Conservation (phyloP, 352 stramenopile genomes). For the Pythium utonaiense region DNA sequence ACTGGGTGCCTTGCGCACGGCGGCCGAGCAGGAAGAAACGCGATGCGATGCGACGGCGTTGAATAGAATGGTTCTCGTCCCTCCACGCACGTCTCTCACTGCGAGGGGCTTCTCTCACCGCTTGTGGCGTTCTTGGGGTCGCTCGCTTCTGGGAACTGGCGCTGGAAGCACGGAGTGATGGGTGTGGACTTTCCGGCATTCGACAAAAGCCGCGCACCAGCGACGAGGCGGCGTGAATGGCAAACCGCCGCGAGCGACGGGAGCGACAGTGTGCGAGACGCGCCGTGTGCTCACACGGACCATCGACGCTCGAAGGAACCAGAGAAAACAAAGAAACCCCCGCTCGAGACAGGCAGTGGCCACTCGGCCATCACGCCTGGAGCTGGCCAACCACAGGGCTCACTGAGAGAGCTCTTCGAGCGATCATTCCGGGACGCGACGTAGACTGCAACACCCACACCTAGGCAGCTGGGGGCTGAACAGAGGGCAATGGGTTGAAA, state of each 20-base stretch:
- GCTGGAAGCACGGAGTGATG: constrained; percentile 2
- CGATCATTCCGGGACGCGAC: not conserved
- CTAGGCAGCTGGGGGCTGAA: not conserved
- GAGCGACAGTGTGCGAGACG: not conserved
- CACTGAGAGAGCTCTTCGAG: not conserved
- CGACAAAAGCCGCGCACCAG: not conserved
- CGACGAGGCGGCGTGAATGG: constrained; percentile 9
- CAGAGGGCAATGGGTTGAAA: not conserved
- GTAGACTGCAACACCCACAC: not conserved
- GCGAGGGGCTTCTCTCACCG: not conserved
- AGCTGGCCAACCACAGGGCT: not conserved
- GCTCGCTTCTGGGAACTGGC: not conserved
- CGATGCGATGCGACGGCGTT: not conserved
- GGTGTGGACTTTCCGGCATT: constrained; percentile 3
- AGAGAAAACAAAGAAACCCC: constrained; percentile 17
- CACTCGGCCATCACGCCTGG: not conserved
- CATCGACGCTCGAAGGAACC: constrained; percentile 17
- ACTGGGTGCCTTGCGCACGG: not conserved
- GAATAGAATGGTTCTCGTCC: not conserved
- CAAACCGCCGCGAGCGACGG: not conserved
- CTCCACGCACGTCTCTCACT: not conserved
- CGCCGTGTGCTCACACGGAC: not conserved
- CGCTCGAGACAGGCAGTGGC: not conserved
- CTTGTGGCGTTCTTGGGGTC: not conserved
- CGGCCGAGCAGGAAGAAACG: not conserved